Percentiles rank a stretch among this genome's conserved stretches.
These are phyloP conservation scores for Talinum fruticosum DNA, from an alignment of 148 eudicot genomes.

Conservation along the genomic window DNA sequence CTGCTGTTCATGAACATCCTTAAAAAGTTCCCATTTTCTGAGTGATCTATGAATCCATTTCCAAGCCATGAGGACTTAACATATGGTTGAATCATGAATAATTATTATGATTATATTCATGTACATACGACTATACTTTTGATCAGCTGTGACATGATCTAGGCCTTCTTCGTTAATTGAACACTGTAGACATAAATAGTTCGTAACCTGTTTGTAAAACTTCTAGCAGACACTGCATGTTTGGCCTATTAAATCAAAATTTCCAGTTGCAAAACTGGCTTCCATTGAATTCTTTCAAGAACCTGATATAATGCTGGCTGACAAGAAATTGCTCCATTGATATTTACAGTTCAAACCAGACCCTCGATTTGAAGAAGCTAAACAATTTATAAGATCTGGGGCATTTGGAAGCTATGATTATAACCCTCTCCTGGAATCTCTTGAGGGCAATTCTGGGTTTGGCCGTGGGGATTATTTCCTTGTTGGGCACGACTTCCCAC, in stretches of 20 bases:
- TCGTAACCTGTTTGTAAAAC: background rate
- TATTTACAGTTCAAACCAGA: conserved; percentile 84
- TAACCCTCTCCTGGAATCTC: conserved; percentile 88
- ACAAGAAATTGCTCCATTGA: background rate
- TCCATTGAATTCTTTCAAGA: too few species aligned
- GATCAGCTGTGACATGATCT: too few species aligned
- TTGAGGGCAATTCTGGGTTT: conserved; percentile 87
- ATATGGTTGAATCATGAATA: background rate
- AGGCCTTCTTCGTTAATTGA: too few species aligned
- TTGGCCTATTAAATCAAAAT: too few species aligned
- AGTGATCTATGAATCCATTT: background rate
- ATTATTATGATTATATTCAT: too few species aligned
- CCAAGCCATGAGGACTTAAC: background rate
- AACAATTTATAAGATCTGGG: conserved; percentile 77
- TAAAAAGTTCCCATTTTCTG: background rate
- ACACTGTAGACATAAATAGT: background rate
- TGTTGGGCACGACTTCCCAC: conserved; percentile 90
- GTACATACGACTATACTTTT: too few species aligned
- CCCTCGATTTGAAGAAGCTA: conserved; percentile 93
- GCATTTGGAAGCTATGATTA: conserved; percentile 97
- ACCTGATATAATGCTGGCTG: background rate
- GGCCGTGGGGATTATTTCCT: conserved; percentile 96
- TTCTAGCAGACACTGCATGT: background rate
- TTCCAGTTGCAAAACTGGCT: too few species aligned
- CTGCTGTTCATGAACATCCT: background rate